Conservation (phyloP, 148 eudicot species). For the Selenicereus undatus region DNA sequence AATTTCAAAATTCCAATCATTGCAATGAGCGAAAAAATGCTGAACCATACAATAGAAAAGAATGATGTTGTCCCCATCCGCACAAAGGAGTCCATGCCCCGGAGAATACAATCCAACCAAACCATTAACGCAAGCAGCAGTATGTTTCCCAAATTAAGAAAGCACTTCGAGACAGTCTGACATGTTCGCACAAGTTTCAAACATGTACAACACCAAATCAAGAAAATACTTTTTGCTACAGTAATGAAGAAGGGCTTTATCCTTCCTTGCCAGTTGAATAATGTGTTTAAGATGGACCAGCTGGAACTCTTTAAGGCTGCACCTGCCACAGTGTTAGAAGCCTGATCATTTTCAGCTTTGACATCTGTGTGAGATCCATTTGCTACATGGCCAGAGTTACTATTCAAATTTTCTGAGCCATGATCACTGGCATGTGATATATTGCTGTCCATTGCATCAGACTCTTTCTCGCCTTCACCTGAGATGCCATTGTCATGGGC, state of each 20-base stretch:
- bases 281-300: slow-evolving; percentile 41
- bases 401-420: slow-evolving; percentile 25
- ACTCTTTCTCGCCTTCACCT: slow-evolving; percentile 28
- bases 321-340: slow-evolving; percentile 29
- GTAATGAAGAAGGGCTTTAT: slow-evolving; percentile 42
- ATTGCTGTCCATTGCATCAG: slow-evolving; percentile 32
- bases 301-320: slow-evolving; percentile 41
- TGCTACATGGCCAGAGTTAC: slow-evolving; percentile 24
- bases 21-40: slow-evolving; percentile 60
- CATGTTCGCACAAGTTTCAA: slow-evolving; percentile 47
- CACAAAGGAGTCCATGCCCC: slow-evolving; percentile 82
- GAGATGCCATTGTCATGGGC: slow-evolving; percentile 22
- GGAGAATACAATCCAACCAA: slow-evolving; percentile 80
- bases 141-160: slow-evolving; percentile 52
- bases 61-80: slow-evolving; percentile 90
- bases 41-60: slow-evolving; percentile 70
- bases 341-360: slow-evolving; percentile 30
- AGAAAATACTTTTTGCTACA: slow-evolving; percentile 29
- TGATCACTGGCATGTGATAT: slow-evolving; percentile 22
- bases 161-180: slow-evolving; percentile 64
- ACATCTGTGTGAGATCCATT: slow-evolving; percentile 34
- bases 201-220: slow-evolving; percentile 39
- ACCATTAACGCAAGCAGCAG: slow-evolving; percentile 60
- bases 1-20: slow-evolving; percentile 70
- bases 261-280: slow-evolving; percentile 57